A percentile compares a stretch with the other conserved stretches of the same genome.
phyloP scores from a whole-genome alignment of 2,329 filamentous ascomycete genomes.

The Macroventuria anomochaeta region DNA sequence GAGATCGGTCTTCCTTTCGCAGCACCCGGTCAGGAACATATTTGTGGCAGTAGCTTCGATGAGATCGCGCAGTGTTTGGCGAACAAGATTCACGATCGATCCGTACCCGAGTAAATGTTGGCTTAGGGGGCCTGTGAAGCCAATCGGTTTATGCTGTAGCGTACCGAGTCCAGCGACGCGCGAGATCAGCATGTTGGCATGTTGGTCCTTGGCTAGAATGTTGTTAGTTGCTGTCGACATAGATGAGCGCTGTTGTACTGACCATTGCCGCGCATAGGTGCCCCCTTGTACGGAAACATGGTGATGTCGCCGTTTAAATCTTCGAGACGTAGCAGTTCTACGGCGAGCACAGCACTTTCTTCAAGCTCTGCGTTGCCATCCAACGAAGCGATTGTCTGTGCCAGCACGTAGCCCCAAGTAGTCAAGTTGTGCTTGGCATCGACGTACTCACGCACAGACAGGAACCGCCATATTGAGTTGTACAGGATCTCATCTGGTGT shows the following conservation, averaged over 20 bases:
- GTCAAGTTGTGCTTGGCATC: constrained; percentile 81
- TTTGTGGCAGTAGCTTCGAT: constrained; percentile 81
- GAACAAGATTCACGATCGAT: constrained; percentile 79
- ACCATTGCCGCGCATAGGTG: constrained; percentile 62
- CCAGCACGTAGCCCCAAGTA: constrained; percentile 77
- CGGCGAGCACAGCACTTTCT: constrained; percentile 80
- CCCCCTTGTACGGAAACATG: constrained; percentile 65
- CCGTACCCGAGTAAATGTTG: constrained; percentile 87
- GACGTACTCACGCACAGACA: constrained; percentile 87
- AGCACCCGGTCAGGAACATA: constrained; percentile 82
- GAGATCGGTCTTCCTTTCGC: constrained; percentile 66
- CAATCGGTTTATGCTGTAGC: constrained; percentile 81
- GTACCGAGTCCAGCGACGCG: constrained; percentile 84
- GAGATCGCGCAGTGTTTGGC: constrained; percentile 79
- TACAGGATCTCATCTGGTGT: constrained; percentile 75
- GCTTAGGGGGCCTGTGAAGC: constrained; percentile 93
- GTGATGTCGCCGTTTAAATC: constrained; percentile 73
- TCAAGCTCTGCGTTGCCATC: constrained; percentile 66
- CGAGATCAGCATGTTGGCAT: constrained; percentile 80
- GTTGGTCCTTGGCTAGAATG: constrained; percentile 71
- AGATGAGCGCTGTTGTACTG: not conserved
- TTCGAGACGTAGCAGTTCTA: constrained; percentile 82
- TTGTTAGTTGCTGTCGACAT: constrained; percentile 27
- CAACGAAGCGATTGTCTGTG: constrained; percentile 70
- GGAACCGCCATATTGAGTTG: constrained; percentile 84